Conservation (phyloP, 768 basidiomycete genomes). For the Pleurotus citrinopileatus region DNA sequence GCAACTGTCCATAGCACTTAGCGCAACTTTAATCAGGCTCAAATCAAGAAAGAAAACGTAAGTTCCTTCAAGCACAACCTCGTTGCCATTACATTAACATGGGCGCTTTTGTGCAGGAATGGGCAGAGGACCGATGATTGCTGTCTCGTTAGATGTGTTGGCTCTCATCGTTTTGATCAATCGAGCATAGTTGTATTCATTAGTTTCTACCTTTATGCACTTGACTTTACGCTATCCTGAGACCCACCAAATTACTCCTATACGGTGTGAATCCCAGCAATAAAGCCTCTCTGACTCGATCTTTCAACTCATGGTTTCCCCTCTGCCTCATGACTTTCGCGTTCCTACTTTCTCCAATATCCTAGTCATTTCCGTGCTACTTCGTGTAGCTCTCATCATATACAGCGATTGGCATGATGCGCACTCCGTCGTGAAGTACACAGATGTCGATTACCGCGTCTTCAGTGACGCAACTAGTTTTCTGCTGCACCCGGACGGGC, state of each 20-base stretch:
- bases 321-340: constrained; percentile 5
- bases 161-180: background rate
- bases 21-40: constrained; percentile 51
- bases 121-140: constrained; percentile 85
- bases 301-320: background rate
- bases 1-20: constrained; percentile 13
- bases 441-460: constrained; percentile 96
- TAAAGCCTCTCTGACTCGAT: too few relatives aligned
- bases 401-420: constrained; percentile 93
- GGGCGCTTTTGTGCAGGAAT: constrained; percentile 56
- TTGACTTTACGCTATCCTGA: too few relatives aligned
- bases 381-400: constrained; percentile 69
- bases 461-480: constrained; percentile 90
- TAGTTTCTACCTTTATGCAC: constrained; percentile 10
- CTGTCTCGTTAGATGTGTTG: background rate
- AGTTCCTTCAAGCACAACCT: constrained; percentile 28
- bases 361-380: constrained; percentile 47
- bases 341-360: constrained; percentile 47
- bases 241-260: too few relatives aligned
- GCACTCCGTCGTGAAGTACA: constrained; percentile 85
- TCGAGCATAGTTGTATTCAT: constrained; percentile 4
- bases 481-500: constrained; percentile 46
- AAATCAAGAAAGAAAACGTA: constrained; percentile 99
- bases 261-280: too few relatives aligned
- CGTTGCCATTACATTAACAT: constrained; percentile 9